Evolutionary conservation across 352 stramenopile species (phyloP), one percentile per base, ranked within the genome.

Genomic region (Phytopythium montanum): DNA sequence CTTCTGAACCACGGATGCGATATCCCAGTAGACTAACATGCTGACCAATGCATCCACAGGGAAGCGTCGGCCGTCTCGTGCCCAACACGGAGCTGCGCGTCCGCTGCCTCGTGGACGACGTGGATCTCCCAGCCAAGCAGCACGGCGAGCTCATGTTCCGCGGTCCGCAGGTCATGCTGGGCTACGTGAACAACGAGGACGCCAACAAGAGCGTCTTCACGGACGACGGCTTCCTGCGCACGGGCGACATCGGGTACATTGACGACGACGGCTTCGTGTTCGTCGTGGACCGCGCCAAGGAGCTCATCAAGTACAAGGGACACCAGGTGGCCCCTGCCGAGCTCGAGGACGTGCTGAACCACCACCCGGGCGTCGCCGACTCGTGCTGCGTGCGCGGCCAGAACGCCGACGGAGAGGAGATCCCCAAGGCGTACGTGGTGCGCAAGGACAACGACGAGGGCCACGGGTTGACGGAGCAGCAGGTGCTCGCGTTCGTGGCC

Each of bases 221-320:
- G 33, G 51, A 84, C 33, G 81, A 90, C 54, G 85, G 85, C 0
- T 97, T 89, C 73, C 64, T 98, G 28, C 72, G 79, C 34, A 97
- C 91, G 23, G 92, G 92, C 12, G 92, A 98, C 72, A 76, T 98
- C 29, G 89, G 80, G 8, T 87, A 91, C 60, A 93, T 98, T 57
- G 91, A 98, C 66, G 78, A 96, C 28, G 88, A 98, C 53, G 92
- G 89, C 1, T 97, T 79, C 59, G 84, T 98, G 19, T 97, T 89
- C 59, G 93, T 98, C 41, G 87, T 89, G 1, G 93, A 98, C 64
- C 73, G 94, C 26, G 70, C 91, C 33, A 98, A 98, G 73, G 92
- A 98, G 64, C 72, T 98, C 18, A 98, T 98, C 73, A 98, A 98
- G 75, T 92, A 96, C 59, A 96, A 96, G 61, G 92, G 90, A 16